These are phyloP conservation scores for Globisporangium viniferum DNA, from an alignment of 352 stramenopile species.

Conservation along the genomic window DNA sequence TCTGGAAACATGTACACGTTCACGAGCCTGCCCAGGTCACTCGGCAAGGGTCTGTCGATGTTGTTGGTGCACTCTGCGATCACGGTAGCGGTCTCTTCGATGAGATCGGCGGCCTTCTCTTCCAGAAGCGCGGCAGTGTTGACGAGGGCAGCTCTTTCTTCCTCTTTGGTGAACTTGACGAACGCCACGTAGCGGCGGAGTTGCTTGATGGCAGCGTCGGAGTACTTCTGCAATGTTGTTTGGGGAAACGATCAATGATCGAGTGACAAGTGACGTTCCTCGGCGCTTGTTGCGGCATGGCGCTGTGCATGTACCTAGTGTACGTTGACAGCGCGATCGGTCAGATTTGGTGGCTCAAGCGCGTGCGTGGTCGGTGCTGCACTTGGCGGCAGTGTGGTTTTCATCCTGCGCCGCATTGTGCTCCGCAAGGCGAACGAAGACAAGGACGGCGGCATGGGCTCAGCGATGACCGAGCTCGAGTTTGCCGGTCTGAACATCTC, in stretches of 20 bases:
- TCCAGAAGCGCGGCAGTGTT: neutral
- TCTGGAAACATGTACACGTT: neutral
- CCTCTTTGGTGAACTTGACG: neutral
- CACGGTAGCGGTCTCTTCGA: neutral
- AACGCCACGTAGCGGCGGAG: neutral
- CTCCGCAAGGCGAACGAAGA: constrained; percentile 14
- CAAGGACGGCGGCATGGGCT: constrained; percentile 18
- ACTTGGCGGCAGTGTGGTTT: constrained; percentile 25
- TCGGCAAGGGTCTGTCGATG: neutral
- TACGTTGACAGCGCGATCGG: constrained; percentile 20
- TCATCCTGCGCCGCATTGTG: constrained; percentile 13
- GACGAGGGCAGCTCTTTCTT: neutral
- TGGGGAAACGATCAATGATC: too few species aligned
- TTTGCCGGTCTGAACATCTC: constrained; percentile 28
- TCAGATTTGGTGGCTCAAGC: constrained; percentile 36
- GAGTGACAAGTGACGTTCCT: too few species aligned
- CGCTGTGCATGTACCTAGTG: constrained; percentile 31
- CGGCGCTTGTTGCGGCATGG: constrained; percentile 2
- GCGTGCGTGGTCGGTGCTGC: constrained; percentile 25
- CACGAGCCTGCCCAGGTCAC: neutral
- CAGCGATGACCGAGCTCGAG: constrained; percentile 43
- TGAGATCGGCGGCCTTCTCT: neutral
- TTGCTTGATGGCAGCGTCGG: neutral
- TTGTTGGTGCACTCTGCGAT: neutral
- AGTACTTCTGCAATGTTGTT: too few species aligned